Evolutionary conservation across 1,139 yeast species (phyloP).

Genomic region (Scheffersomyces titani): DNA sequence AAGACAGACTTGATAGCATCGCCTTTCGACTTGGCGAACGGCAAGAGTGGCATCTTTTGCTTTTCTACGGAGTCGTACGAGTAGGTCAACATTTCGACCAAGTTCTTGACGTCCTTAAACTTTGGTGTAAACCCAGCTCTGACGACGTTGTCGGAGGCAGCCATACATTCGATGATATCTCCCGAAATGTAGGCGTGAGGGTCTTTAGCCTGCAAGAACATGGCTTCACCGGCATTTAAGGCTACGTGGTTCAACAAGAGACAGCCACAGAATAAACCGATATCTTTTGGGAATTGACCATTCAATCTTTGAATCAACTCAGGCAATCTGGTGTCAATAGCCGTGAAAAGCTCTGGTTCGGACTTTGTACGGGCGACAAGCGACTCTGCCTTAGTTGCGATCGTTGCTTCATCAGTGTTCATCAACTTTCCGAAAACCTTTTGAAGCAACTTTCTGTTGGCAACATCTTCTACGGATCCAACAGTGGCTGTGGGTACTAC

Average conservation of each 20-base stretch:
- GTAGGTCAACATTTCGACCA: constrained; percentile 90
- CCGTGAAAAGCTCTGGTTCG: constrained; percentile 50
- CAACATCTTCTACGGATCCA: constrained; percentile 48
- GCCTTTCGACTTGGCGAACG: constrained; percentile 66
- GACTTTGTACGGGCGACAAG: constrained; percentile 63
- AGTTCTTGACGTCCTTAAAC: constrained; percentile 88
- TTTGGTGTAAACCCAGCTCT: constrained; percentile 99
- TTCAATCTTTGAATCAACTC: constrained; percentile 74
- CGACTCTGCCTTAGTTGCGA: constrained; percentile 54
- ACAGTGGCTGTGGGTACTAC: constrained; percentile 46
- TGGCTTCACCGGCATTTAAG: constrained; percentile 90
- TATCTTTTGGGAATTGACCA: constrained; percentile 87
- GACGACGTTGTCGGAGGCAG: constrained; percentile 96
- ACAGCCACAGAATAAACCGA: constrained; percentile 96
- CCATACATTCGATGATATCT: constrained; percentile 99
- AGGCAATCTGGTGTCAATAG: constrained; percentile 54
- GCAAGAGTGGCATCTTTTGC: constrained; percentile 80
- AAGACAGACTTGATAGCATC: constrained; percentile 62
- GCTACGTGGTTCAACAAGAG: constrained; percentile 84
- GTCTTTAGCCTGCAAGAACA: constrained; percentile 94
- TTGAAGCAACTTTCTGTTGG: constrained; percentile 68
- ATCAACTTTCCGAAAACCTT: constrained; percentile 76
- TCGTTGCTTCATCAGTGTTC: constrained; percentile 65
- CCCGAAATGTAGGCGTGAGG: constrained; percentile 98
- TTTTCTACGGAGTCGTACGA: constrained; percentile 85